Base-by-base conservation (phyloP, 208 protist species). In the Angomonas ambiguus region DNA sequence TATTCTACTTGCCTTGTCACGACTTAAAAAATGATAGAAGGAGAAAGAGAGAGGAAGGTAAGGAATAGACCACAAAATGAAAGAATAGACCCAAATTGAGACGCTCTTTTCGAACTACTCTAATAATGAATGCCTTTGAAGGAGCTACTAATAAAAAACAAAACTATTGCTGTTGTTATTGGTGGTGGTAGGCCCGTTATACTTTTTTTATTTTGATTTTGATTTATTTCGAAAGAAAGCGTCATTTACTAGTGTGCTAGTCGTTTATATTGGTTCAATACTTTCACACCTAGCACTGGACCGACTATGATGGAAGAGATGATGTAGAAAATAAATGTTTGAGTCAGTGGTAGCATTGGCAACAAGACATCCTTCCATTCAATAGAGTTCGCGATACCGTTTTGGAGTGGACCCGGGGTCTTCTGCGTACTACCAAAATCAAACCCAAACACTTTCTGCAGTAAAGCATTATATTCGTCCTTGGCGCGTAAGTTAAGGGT, bases 261-360 rank as follows among this genome's bases (percentile, higher is more conserved):
- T 24, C 45, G 45, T 5, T 24, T 13, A 53, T 53, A 53, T 18
- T 51, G 31, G 16, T 49, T 64, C 42, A 48, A 34, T 33, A 28
- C 38, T 30, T 56, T 42, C 35, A 48, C 57, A 1, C 69, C 69
- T 2, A 74, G 55, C 13, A 74, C 38, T 5, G 69, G 69, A 2
- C 69, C 69, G 16, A 62, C 48, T 16, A 74, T 2, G 55, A 74
- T 74, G 41, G 69, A 53, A 22, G 49, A 58, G 2, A 62, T 34
- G 51, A 74, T 68, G n/a, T 51, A 53, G 18, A 67, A 61, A 45
- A 62, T 64, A 56, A 68, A 74, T 2, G 45, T 51, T 57, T 74
- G 61, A 32, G 61, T 62, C n/a, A 74, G 35, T 32, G 62, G 62
- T 18, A 8, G 27, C 51, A 68, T 74, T 4, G 56, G 28, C 55